A percentile compares a stretch with the other conserved stretches of the same genome.
Evolutionary conservation across 1,284 basidiomycete species (phyloP).

Genomic region (Ustilago shanxiensis): DNA sequence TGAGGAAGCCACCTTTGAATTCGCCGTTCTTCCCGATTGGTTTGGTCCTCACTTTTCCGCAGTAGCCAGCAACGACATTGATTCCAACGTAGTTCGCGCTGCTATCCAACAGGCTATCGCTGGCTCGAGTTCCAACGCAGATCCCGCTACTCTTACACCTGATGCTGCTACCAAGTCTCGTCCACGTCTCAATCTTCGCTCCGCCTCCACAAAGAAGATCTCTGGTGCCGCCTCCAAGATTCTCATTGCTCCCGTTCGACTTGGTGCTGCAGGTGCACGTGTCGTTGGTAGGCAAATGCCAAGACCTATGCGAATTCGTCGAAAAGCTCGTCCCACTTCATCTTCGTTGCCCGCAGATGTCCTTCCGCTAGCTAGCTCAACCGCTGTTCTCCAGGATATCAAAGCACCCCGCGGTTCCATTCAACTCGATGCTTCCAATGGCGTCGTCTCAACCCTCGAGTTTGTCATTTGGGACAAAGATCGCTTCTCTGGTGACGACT

Average conservation of each 20-base stretch:
- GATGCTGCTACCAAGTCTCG: constrained; percentile 20
- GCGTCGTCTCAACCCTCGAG: constrained; percentile 74
- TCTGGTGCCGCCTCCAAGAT: constrained; percentile 52
- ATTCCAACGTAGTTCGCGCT: constrained; percentile 34
- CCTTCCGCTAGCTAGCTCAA: constrained; percentile 6
- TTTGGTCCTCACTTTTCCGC: constrained; percentile 73
- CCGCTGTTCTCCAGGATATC: constrained; percentile 6
- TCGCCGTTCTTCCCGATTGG: constrained; percentile 57
- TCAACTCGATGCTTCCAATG: constrained; percentile 50
- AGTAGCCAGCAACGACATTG: constrained; percentile 33
- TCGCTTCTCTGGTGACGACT: constrained; percentile 79
- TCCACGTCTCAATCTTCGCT: constrained; percentile 32
- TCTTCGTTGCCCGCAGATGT: constrained; percentile 10
- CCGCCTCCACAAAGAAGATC: constrained; percentile 44
- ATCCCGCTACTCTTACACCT: constrained; percentile 1
- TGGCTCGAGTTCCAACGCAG: not conserved
- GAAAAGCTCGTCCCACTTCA: constrained; percentile 18
- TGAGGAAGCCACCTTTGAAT: constrained; percentile 58
- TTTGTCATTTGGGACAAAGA: constrained; percentile 95
- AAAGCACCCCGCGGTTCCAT: constrained; percentile 46
- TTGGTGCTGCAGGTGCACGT: constrained; percentile 58
- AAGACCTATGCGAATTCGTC: constrained; percentile 52
- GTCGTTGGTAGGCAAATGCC: constrained; percentile 57
- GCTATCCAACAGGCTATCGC: constrained; percentile 29
- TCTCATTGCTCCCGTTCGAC: constrained; percentile 53